These are phyloP conservation scores for Rhexocercosporidium sp. DNA, from an alignment of 2,329 filamentous ascomycete genomes.

Conservation along the genomic window DNA sequence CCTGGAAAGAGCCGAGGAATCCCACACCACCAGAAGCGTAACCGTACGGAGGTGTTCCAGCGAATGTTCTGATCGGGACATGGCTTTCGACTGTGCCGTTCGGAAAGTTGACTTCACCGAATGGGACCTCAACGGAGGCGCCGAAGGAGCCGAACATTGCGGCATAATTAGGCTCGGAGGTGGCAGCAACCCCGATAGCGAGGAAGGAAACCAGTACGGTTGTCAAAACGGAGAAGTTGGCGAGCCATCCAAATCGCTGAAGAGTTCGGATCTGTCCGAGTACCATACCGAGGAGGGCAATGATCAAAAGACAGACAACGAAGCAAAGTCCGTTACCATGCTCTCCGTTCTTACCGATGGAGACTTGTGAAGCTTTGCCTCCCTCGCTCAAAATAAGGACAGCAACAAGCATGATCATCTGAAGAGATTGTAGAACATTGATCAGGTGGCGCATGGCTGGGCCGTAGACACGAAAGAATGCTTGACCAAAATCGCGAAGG, in stretches of 20 bases:
- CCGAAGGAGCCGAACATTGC: conserved; percentile 7
- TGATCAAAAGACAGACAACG: conserved; percentile 57
- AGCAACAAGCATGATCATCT: conserved; percentile 55
- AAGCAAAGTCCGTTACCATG: conserved; percentile 51
- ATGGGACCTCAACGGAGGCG: not conserved
- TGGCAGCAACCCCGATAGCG: conserved; percentile 56
- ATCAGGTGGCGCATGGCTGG: conserved; percentile 49
- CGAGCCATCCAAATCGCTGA: conserved; percentile 58
- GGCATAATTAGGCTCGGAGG: conserved; percentile 41
- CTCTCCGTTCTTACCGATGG: conserved; percentile 39
- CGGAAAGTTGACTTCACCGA: conserved; percentile 2
- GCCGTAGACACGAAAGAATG: conserved; percentile 54
- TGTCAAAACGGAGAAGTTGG: conserved; percentile 60
- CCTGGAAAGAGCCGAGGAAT: conserved; percentile 32
- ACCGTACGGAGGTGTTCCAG: conserved; percentile 21
- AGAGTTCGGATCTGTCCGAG: conserved; percentile 62
- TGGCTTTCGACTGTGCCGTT: conserved; percentile 2
- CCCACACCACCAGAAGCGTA: conserved; percentile 29
- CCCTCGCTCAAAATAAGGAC: conserved; percentile 58
- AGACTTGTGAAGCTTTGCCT: conserved; percentile 58
- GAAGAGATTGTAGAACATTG: conserved; percentile 54
- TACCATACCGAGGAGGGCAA: conserved; percentile 55
- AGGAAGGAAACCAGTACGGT: conserved; percentile 50
- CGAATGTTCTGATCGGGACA: conserved; percentile 16
- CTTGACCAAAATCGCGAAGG: conserved; percentile 33